Percentiles rank a stretch among this genome's conserved stretches.
phyloP scores from a whole-genome alignment of 106 monocot species.

The Platanthera zijinensis region DNA sequence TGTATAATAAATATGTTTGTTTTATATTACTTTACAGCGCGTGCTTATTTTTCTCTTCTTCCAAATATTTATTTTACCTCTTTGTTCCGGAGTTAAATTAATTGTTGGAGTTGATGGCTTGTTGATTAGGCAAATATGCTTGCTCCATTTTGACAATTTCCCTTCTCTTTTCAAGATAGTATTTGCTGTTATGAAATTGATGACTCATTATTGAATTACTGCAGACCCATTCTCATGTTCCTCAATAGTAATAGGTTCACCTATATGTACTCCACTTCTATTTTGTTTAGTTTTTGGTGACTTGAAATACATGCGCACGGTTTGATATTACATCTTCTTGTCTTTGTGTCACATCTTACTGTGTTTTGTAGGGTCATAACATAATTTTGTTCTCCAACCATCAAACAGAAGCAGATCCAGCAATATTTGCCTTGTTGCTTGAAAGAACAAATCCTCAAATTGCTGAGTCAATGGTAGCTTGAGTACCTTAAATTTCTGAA shows the following conservation, averaged over 20 bases:
- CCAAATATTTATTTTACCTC: no score
- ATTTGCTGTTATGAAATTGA: not conserved
- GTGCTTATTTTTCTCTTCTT: no score
- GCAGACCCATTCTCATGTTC: not conserved
- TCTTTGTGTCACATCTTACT: not conserved
- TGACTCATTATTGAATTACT: not conserved
- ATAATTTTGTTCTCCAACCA: conserved; percentile 79
- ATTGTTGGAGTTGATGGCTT: no score
- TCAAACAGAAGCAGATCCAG: conserved; percentile 92
- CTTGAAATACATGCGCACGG: not conserved
- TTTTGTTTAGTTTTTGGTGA: conserved; percentile 1
- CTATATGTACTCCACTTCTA: not conserved
- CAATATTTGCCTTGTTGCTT: conserved; percentile 69
- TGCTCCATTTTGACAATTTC: not conserved
- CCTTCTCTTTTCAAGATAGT: not conserved
- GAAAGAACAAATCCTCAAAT: conserved; percentile 57
- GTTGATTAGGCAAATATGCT: not conserved
- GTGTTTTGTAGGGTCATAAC: conserved; percentile 73
- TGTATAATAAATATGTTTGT: no score
- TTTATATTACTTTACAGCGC: no score
- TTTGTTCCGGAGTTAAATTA: no score
- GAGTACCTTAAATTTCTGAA: conserved; percentile 3
- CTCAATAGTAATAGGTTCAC: not conserved
- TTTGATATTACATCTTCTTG: not conserved
- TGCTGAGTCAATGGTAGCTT: conserved; percentile 64